phyloP scores from a whole-genome alignment of 805 yeast genomes.

The Metschnikowia corniflorae region DNA sequence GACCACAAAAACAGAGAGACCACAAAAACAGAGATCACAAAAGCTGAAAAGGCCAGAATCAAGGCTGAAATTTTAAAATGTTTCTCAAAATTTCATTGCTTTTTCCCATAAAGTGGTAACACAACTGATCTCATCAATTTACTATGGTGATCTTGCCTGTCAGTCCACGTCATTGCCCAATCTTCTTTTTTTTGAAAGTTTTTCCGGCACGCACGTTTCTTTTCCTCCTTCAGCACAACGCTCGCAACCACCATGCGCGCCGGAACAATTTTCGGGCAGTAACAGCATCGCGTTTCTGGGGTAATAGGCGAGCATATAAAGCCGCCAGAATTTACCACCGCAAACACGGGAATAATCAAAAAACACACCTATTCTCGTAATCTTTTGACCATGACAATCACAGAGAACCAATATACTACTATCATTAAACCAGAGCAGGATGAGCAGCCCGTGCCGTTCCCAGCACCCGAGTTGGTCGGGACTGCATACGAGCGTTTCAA shows the following conservation, averaged over 20 bases:
- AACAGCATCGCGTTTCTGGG: constrained; percentile 3
- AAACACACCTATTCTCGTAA: neutral
- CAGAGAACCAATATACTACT: constrained; percentile 12
- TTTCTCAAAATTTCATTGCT: no score
- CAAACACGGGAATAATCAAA: neutral
- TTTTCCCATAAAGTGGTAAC: no score
- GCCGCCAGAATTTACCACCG: neutral
- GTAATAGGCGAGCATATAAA: neutral
- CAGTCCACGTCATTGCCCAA: no score
- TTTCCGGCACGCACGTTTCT: no score
- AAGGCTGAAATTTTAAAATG: no score
- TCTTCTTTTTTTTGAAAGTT: no score
- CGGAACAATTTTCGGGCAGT: constrained; percentile 2
- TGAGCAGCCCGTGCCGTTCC: constrained; percentile 14
- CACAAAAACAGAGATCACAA: no score
- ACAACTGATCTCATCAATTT: no score
- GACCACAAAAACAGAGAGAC: no score
- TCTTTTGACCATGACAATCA: constrained; percentile 1
- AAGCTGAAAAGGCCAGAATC: no score
- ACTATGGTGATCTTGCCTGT: no score
- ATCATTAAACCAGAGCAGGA: constrained; percentile 19
- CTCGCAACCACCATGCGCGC: constrained; percentile 2
- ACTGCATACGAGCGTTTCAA: constrained; percentile 17
- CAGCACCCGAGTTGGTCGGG: constrained; percentile 15
- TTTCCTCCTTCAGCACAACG: neutral